phyloP scores from a whole-genome alignment of 208 protist genomes.

The Wallacemonas sp. region DNA sequence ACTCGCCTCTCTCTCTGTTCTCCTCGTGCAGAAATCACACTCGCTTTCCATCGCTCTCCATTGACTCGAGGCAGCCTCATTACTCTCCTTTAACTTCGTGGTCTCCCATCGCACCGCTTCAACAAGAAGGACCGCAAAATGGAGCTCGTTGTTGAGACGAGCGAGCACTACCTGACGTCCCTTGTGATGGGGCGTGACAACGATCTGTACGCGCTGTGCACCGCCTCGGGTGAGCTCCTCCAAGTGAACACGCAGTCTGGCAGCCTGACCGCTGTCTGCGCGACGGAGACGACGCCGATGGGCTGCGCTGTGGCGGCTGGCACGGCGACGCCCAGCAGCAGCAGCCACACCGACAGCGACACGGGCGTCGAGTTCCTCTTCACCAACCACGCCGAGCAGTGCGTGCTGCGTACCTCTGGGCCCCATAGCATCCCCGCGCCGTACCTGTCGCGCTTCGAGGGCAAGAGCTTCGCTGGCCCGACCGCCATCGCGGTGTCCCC shows the following conservation, averaged over 20 bases:
- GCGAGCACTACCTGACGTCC: conserved; percentile 37
- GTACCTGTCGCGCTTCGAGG: conserved; percentile 42
- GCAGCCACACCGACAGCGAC: conserved; percentile 29
- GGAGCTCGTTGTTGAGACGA: conserved; percentile 43
- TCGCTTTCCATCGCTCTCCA: too few species aligned
- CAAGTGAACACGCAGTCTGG: conserved; percentile 20
- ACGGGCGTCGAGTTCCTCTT: conserved; percentile 29
- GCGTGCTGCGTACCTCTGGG: conserved; percentile 19
- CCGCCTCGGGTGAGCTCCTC: conserved; percentile 51
- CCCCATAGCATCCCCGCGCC: neutral
- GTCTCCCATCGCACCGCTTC: too few species aligned
- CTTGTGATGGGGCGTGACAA: conserved; percentile 21
- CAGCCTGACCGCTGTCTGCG: conserved; percentile 25
- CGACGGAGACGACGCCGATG: conserved; percentile 33
- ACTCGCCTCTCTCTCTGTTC: too few species aligned
- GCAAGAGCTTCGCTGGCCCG: conserved; percentile 46
- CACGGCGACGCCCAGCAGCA: conserved; percentile 20
- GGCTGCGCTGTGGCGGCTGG: conserved; percentile 20
- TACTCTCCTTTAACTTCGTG: too few species aligned
- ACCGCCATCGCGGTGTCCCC: conserved; percentile 42
- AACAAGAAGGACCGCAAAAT: too few species aligned
- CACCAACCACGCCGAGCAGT: conserved; percentile 32
- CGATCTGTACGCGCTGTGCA: conserved; percentile 49
- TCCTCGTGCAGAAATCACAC: too few species aligned
- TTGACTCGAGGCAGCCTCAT: too few species aligned